Evolutionary conservation across 2,329 filamentous ascomycete genomes (phyloP).

Genomic region (Botrytis sinoallii): DNA sequence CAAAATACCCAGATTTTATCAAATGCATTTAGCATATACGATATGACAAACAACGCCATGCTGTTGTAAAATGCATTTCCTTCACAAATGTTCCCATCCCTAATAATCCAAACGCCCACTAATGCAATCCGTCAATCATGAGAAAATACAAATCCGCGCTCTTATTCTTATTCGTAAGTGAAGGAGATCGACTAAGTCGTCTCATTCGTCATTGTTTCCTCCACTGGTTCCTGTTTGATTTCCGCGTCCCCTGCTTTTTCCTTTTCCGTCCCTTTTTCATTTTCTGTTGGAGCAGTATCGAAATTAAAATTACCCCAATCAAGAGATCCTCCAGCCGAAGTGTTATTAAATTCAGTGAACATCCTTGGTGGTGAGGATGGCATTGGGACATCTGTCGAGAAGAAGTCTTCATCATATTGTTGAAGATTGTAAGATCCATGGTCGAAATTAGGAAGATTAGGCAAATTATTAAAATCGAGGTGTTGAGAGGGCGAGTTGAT

Average conservation of each 20-base stretch:
- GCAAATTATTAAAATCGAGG: slow-evolving; percentile 39
- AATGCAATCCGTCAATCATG: slow-evolving; percentile 11
- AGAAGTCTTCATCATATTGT: slow-evolving; percentile 41
- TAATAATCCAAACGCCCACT: not conserved
- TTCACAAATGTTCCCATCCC: not conserved
- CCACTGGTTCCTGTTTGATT: slow-evolving; percentile 30
- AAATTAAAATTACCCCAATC: slow-evolving; percentile 14
- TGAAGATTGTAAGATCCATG: slow-evolving; percentile 20
- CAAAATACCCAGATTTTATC: not conserved
- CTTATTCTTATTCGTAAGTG: not conserved
- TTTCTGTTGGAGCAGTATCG: slow-evolving; percentile 1
- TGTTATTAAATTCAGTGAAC: slow-evolving; percentile 33
- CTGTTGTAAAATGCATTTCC: not conserved
- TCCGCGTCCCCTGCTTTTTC: slow-evolving; percentile 1
- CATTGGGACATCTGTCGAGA: slow-evolving; percentile 45
- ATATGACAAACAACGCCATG: not conserved
- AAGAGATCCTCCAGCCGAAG: not conserved
- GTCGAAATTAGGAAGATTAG: slow-evolving; percentile 31
- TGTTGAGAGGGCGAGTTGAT: slow-evolving; percentile 31
- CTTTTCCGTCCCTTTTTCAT: not conserved
- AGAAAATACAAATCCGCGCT: not conserved
- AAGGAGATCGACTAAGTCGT: not conserved
- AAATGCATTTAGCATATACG: not conserved
- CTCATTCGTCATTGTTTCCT: slow-evolving; percentile 1
- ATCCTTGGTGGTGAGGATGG: slow-evolving; percentile 44